Percentiles rank a stretch among this genome's conserved stretches.
Evolutionary conservation across 805 yeast species (phyloP).

Genomic region (Saccharomycopsis javanensis): DNA sequence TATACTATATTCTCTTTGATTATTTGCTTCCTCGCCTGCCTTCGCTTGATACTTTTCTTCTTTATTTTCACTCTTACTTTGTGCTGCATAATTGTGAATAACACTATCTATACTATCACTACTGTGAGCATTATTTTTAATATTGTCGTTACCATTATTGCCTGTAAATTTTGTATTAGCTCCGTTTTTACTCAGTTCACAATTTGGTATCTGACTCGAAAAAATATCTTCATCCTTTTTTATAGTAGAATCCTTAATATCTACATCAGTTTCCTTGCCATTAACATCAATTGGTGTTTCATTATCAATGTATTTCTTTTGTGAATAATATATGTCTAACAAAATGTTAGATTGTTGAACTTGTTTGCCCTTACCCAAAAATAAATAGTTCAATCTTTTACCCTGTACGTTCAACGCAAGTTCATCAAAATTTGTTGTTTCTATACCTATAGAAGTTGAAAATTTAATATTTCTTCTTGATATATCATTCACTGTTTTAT

Average conservation of each 20-base stretch:
- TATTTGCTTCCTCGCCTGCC: neutral
- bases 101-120: neutral
- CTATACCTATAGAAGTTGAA: constrained; percentile 26
- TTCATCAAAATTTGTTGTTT: constrained; percentile 29
- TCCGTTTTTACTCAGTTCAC: neutral
- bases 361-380: constrained; percentile 28
- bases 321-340: constrained; percentile 30
- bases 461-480: constrained; percentile 25
- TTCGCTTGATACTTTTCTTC: neutral
- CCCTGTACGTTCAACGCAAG: constrained; percentile 26
- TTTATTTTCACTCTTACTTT: neutral
- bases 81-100: neutral
- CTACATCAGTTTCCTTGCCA: neutral
- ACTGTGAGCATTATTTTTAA: neutral
- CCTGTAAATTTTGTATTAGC: neutral
- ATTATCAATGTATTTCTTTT: constrained; percentile 12
- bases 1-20: neutral
- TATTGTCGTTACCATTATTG: neutral
- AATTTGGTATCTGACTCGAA: neutral
- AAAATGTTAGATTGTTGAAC: constrained; percentile 30
- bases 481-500: constrained; percentile 63
- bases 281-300: constrained; percentile 1
- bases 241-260: neutral
- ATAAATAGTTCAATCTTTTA: constrained; percentile 25
- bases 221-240: neutral